Evolutionary conservation across 768 basidiomycete species (phyloP), one percentile per base, ranked within the genome.

Genomic region (Hericium coralloides): DNA sequence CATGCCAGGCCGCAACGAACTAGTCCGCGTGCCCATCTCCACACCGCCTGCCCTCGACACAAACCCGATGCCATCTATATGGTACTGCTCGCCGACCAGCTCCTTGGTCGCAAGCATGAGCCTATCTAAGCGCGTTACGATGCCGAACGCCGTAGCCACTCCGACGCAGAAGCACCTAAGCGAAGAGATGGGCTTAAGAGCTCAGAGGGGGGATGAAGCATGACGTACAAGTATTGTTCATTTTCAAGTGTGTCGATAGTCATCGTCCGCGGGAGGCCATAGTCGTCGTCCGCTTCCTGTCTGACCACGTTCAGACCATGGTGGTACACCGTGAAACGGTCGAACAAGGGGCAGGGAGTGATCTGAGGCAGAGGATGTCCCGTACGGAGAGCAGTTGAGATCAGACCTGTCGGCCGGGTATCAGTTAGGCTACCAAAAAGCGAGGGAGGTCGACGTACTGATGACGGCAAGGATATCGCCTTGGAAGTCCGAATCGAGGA

Each of bases 401-500:
- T 83, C 79, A 95, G 81, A 36, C 80, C 89, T 90, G 36, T 17
- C 18, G 37, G 25, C n/a, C 45, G 2, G 3, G 23, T 26, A 22
- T n/a, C n/a, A 7, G 49, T 12, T 20, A 22, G 8, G 6, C 3
- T 45, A 45, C 22, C 12, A 36, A 23, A 10, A 25, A 10, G 12
- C 23, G 12, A 7, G 20, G 15, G 5, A 12, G 23, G 23, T 25
- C 18, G 51, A 65, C 80, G 52, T 58, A 87, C 87, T 85, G 57
- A 93, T 83, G 7, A 93, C 87, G 10, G 91, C 87, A 3, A 94
- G 75, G 7, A 92, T 76, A 56, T 93, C 91, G 1, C 92, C 92
- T 60, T 93, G 84, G 62, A 94, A 94, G 60, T 84, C 82, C 0
- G 85, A 76, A 65, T 94, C 90, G 38, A 84, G 72, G 58, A 95